Conservation (phyloP, 805 yeast species). For the Pichia occidentalis region DNA sequence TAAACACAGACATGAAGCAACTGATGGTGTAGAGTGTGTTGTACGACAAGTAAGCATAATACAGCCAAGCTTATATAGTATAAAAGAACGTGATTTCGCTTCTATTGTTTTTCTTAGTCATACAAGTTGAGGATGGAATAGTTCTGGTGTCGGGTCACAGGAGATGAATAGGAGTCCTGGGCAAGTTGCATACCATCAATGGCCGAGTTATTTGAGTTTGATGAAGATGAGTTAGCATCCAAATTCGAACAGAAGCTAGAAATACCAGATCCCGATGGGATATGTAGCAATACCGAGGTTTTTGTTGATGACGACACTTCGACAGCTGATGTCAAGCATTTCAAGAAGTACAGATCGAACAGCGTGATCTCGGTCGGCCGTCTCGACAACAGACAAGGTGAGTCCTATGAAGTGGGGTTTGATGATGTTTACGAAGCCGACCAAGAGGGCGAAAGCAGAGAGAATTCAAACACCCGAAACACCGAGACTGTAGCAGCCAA, state of each 20-base stretch:
- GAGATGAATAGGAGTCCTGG: neutral
- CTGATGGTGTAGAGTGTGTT: too few species aligned
- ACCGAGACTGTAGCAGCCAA: neutral
- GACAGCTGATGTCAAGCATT: slow-evolving; percentile 15
- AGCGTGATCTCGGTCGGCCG: slow-evolving; percentile 29
- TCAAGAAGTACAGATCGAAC: slow-evolving; percentile 25
- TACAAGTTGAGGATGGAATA: too few species aligned
- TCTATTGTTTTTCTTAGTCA: too few species aligned
- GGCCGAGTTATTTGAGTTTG: slow-evolving; percentile 26
- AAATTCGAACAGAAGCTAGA: slow-evolving; percentile 5
- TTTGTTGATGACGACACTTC: slow-evolving; percentile 2
- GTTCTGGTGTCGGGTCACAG: too few species aligned
- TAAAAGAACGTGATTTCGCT: too few species aligned
- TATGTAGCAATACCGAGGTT: slow-evolving; percentile 1
- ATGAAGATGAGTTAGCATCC: slow-evolving; percentile 23
- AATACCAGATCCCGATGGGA: neutral
- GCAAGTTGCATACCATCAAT: slow-evolving; percentile 10
- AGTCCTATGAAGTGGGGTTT: slow-evolving; percentile 45
- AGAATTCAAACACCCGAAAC: slow-evolving; percentile 11
- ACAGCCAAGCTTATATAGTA: too few species aligned
- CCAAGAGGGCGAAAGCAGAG: slow-evolving; percentile 20
- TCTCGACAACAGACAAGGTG: slow-evolving; percentile 35
- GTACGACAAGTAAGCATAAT: too few species aligned
- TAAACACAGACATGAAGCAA: too few species aligned
- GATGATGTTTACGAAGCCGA: slow-evolving; percentile 33